Conservation (phyloP, 352 stramenopile species). For the Thalassiosira hispida region DNA sequence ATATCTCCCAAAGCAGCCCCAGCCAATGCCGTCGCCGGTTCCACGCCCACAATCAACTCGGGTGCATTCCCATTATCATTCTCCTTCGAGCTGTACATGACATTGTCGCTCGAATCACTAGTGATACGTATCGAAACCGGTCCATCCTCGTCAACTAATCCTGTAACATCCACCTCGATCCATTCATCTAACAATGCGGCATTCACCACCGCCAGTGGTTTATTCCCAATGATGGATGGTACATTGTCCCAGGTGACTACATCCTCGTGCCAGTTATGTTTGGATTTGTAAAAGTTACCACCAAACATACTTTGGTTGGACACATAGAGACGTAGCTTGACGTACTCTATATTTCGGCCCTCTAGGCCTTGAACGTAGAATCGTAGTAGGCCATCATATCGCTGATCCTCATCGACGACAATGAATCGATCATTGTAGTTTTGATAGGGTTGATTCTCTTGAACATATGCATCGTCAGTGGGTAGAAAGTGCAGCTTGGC, state of each 20-base stretch:
- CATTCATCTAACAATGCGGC: constrained; percentile 33
- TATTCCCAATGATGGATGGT: constrained; percentile 35
- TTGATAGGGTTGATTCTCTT: constrained; percentile 36
- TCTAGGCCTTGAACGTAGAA: constrained; percentile 51
- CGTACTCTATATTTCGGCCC: constrained; percentile 33
- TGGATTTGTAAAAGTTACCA: constrained; percentile 49
- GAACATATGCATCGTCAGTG: constrained; percentile 52
- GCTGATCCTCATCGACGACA: constrained; percentile 49
- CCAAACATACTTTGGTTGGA: constrained; percentile 36
- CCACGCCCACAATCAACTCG: constrained; percentile 48
- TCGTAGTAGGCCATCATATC: constrained; percentile 52
- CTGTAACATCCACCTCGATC: constrained; percentile 55
- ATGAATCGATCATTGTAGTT: constrained; percentile 60
- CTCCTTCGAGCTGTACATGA: constrained; percentile 58
- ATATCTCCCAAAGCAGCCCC: background rate
- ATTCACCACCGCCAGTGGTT: constrained; percentile 36
- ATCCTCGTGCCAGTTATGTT: constrained; percentile 51
- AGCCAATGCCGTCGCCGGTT: background rate
- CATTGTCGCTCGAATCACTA: constrained; percentile 49
- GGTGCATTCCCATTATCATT: constrained; percentile 48
- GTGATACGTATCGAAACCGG: constrained; percentile 42
- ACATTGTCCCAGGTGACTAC: constrained; percentile 51
- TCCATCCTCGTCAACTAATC: constrained; percentile 40
- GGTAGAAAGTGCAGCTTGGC: constrained; percentile 36
- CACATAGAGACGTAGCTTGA: constrained; percentile 51